phyloP scores from a whole-genome alignment of 1,139 yeast species.

The Blastobotrys persicus region DNA sequence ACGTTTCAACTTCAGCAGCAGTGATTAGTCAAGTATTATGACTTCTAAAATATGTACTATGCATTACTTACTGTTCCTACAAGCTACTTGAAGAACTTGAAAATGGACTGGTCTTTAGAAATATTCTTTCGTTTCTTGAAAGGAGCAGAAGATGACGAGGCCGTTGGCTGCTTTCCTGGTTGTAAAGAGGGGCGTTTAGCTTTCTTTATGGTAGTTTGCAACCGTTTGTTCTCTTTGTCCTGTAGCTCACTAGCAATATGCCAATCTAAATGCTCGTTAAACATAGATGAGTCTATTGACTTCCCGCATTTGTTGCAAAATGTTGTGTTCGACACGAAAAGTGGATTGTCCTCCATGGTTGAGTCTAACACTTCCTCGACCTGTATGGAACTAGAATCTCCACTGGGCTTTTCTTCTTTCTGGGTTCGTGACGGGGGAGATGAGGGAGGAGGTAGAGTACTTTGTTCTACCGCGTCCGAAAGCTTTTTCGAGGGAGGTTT shows the following conservation, averaged over 20 bases:
- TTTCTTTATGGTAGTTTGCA: neutral
- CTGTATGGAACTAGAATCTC: neutral
- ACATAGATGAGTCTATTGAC: slow-evolving; percentile 20
- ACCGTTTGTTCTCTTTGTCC: slow-evolving; percentile 34
- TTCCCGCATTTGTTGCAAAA: slow-evolving; percentile 34
- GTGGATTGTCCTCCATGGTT: slow-evolving; percentile 23
- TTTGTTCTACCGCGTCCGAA: too few species aligned
- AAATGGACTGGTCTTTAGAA: slow-evolving; percentile 15
- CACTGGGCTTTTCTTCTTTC: too few species aligned
- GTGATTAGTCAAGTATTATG: too few species aligned
- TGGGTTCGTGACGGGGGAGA: too few species aligned
- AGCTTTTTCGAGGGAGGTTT: neutral
- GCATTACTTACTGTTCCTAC: too few species aligned
- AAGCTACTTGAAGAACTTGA: slow-evolving; percentile 16
- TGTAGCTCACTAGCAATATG: slow-evolving; percentile 46
- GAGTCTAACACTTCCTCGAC: neutral
- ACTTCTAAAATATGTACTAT: too few species aligned
- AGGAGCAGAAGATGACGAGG: neutral
- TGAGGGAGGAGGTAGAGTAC: too few species aligned
- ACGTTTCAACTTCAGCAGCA: too few species aligned
- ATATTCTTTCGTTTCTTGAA: slow-evolving; percentile 7
- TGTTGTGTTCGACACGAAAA: slow-evolving; percentile 21
- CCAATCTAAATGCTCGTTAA: slow-evolving; percentile 41
- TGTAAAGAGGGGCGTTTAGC: neutral
- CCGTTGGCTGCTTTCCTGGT: neutral